Evolutionary conservation across 495 filamentous ascomycete species (phyloP), one percentile per base, ranked within the genome.

Genomic region (Penicillium paxilli): DNA sequence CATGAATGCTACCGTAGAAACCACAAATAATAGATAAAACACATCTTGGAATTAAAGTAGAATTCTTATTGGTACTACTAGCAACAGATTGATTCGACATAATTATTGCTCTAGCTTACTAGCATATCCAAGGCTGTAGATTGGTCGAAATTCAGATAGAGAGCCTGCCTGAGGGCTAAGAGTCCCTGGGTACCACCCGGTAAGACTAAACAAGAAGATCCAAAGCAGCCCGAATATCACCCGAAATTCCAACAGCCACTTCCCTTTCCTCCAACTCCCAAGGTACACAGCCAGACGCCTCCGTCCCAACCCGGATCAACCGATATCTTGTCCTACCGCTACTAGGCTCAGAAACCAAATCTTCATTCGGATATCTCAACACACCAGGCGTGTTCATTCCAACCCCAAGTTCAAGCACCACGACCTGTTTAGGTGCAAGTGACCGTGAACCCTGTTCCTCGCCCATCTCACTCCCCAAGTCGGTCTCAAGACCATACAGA

Each of bases 321-420:
- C 54, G 44, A 19, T 58, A 45, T 5, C 44, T 19, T 23, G 44
- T 28, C 38, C 26, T 50, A 22, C 45, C 11, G 41, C 26, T 50
- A 22, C 45, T 10, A 12, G 49, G 57, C 23, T 45, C 21, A 14
- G 56, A 45, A 2, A 69, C 55, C 17, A 63, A 22, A 37, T 64
- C 57, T 32, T 69, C 63, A 53, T 66, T 65, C 17, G 59, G 52
- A 62, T 63, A 65, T 21, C 65, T 42, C 41, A 68, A 22, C 12
- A 68, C 65, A 23, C 47, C 60, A 2, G 65, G 65, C 1, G 65
- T 68, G 33, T 65, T 65, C 40, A 68, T 20, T 10, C 63, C 65
- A 20, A 63, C 65, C 0, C 65, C 65, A 17, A 68, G 23, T 47
- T 68, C 65, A 8, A 68, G 49, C 41, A 66, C 48, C 2, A 68